Conservation (phyloP, 768 basidiomycete genomes). For the Lactifluus piperatus region DNA sequence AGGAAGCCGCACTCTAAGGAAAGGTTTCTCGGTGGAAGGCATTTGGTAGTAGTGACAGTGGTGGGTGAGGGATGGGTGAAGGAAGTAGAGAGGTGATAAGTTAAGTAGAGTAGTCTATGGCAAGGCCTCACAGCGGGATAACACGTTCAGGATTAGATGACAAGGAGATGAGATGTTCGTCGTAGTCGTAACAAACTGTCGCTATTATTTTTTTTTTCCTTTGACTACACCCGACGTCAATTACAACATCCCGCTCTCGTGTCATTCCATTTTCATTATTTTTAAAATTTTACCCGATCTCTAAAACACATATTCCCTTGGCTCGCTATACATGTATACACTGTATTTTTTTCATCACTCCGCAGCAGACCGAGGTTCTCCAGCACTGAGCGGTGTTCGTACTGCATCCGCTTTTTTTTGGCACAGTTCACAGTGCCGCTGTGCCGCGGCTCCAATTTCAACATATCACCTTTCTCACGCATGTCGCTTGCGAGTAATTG, state of each 20-base stretch:
- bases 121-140: neutral
- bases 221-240: neutral
- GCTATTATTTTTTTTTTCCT: neutral
- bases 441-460: too few relatives aligned
- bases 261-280: neutral
- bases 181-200: neutral
- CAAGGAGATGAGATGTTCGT: constrained; percentile 1
- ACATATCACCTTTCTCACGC: too few relatives aligned
- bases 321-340: too few relatives aligned
- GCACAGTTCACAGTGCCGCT: too few relatives aligned
- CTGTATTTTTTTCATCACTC: neutral
- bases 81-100: constrained; percentile 5
- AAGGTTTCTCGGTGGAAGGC: constrained; percentile 11
- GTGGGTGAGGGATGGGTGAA: neutral
- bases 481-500: too few relatives aligned
- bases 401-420: too few relatives aligned
- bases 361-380: neutral
- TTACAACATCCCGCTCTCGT: constrained; percentile 7
- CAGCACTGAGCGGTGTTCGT: neutral
- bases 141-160: constrained; percentile 9
- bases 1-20: constrained; percentile 8
- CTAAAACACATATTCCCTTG: too few relatives aligned
- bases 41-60: constrained; percentile 1
- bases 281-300: neutral
- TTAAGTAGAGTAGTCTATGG: constrained; percentile 6